Evolutionary conservation across 768 basidiomycete genomes (phyloP).

Genomic region (Boletales sp.): DNA sequence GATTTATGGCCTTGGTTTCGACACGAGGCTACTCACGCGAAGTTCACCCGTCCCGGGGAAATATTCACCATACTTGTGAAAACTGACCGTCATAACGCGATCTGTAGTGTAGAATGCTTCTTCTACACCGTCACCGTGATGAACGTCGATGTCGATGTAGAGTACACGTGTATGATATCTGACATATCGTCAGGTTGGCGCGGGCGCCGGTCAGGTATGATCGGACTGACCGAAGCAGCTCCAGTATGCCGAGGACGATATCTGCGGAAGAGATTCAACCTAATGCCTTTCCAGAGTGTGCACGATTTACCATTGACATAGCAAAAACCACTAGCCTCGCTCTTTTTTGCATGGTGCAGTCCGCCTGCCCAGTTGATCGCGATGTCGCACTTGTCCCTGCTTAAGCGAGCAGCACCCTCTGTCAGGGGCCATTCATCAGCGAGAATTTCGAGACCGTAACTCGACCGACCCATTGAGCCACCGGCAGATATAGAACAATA

Average conservation of each 20-base stretch:
- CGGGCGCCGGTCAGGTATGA: background rate
- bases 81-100: slow-evolving; percentile 96
- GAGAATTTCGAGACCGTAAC: background rate
- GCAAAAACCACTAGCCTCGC: slow-evolving; percentile 98
- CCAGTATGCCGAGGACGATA: slow-evolving; percentile 95
- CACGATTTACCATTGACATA: slow-evolving; percentile 82
- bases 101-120: slow-evolving; percentile 99
- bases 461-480: slow-evolving; percentile 88
- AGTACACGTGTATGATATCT: slow-evolving; percentile 93
- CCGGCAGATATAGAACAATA: slow-evolving; percentile 99
- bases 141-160: slow-evolving; percentile 98
- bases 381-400: slow-evolving; percentile 97
- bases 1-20: background rate
- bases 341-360: slow-evolving; percentile 98
- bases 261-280: slow-evolving; percentile 46
- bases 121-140: slow-evolving; percentile 98
- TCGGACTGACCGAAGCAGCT: slow-evolving; percentile 69
- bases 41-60: slow-evolving; percentile 99
- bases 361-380: slow-evolving; percentile 99
- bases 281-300: background rate
- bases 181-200: background rate
- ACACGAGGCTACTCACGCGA: slow-evolving; percentile 48
- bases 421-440: slow-evolving; percentile 6
- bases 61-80: slow-evolving; percentile 99
- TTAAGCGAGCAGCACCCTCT: slow-evolving; percentile 97